Conservation (phyloP, 306 rosid species). For the Cicer cuneatum region DNA sequence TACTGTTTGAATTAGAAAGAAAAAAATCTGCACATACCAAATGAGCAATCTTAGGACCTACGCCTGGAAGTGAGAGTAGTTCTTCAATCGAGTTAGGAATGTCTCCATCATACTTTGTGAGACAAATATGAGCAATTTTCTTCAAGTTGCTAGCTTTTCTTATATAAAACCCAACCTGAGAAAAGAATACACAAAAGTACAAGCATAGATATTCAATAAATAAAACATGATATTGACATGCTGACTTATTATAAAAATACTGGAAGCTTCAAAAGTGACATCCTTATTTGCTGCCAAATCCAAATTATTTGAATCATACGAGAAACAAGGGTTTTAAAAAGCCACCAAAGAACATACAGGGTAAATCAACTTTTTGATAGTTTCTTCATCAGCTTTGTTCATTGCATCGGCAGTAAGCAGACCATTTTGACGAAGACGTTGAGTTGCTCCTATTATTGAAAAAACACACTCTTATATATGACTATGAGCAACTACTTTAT, state of each 20-base stretch:
- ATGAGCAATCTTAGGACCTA: constrained; percentile 99
- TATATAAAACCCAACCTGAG: constrained; percentile 90
- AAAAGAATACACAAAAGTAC: constrained; percentile 14
- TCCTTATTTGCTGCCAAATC: constrained; percentile 26
- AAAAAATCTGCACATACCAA: constrained; percentile 56
- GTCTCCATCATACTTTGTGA: constrained; percentile 79
- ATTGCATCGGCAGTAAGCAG: constrained; percentile 80
- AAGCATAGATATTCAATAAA: constrained; percentile 31
- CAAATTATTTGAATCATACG: constrained; percentile 11
- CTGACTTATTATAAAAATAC: constrained; percentile 17
- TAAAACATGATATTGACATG: constrained; percentile 30
- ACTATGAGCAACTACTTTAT: constrained; percentile 5
- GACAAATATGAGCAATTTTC: constrained; percentile 87
- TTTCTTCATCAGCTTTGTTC: constrained; percentile 80
- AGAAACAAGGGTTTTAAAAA: constrained; percentile 1
- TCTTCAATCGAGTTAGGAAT: constrained; percentile 84
- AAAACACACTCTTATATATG: constrained; percentile 40
- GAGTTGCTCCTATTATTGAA: constrained; percentile 78
- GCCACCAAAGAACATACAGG: constrained; percentile 65
- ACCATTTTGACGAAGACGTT: constrained; percentile 70
- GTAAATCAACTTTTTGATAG: constrained; percentile 73
- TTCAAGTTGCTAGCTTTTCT: constrained; percentile 85
- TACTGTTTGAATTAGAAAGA: constrained; percentile 31
- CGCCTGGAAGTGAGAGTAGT: constrained; percentile 89
- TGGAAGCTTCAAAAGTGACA: constrained; percentile 11